Evolutionary conservation across 2,329 filamentous ascomycete species (phyloP), one percentile per base, ranked within the genome.

Genomic region (Delphinella strobiligena): DNA sequence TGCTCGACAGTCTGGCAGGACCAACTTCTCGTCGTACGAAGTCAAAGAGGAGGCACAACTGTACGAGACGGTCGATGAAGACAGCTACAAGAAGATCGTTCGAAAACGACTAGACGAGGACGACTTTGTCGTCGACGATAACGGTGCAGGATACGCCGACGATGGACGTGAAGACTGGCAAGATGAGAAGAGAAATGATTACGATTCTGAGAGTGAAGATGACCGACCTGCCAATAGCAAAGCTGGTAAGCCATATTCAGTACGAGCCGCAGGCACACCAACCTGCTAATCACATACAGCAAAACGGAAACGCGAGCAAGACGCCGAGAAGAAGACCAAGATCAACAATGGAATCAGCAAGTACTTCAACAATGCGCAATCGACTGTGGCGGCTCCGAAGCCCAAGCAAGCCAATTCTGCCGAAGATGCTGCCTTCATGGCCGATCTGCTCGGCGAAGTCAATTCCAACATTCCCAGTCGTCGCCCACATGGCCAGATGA

Each of bases 61-160:
- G 33, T 98, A 96, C 65, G 91, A 96, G 47, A 88, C 93, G 54
- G 87, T 98, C 35, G 88, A 96, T 55, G 91, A 98, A 54, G 89
- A 91, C 54, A 83, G 84, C 37, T 98, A 98, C 70, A 95, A 95
- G 68, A 93, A 93, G 60, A 81, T 96, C 49, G 87, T 98, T 11
- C 77, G 91, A 31, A 78, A 81, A 41, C 80, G 91, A 34, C 70
- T 98, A 37, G 84, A 96, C 55, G 73, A 93, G 54, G 91, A 98
- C 53, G 91, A 98, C 64, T 98, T 98, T 54, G 89, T 98, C 38
- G 88, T 98, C 44, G 91, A 96, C 66, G 91, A 98, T 65, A 93
- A 95, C 66, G 89, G 89, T 54, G 86, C 89, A 58, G 89, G 91
- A 29, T 98, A 98, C 55, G 89, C 86, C 49, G 89, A 96, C 58